A percentile compares a stretch with the other conserved stretches of the same genome.
These are phyloP conservation scores for Trichoderma cornu-damae DNA, from an alignment of 2,329 filamentous ascomycete species.

Conservation along the genomic window DNA sequence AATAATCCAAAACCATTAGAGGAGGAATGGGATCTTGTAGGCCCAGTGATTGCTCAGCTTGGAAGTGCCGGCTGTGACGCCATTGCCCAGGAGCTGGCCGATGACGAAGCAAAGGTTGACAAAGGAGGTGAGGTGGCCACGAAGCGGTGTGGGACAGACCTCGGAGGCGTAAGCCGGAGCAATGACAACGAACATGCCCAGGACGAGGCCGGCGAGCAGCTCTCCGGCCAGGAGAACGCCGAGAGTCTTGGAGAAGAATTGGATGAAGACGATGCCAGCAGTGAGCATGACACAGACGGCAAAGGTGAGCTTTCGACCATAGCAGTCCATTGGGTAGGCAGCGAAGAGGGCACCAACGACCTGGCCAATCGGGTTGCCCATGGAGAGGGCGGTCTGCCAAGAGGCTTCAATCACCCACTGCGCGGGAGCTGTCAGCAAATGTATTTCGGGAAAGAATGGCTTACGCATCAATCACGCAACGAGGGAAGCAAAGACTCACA, in stretches of 20 bases:
- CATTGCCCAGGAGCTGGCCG: constrained; percentile 34
- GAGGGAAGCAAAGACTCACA: constrained; percentile 14
- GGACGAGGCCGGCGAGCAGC: constrained; percentile 41
- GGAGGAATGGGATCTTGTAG: constrained; percentile 42
- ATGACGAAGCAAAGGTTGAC: constrained; percentile 42
- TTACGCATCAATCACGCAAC: accelerated
- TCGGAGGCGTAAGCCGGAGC: constrained; percentile 43
- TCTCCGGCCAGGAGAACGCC: constrained; percentile 41
- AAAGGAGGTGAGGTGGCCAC: constrained; percentile 39
- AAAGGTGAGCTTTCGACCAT: constrained; percentile 44
- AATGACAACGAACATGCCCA: constrained; percentile 41
- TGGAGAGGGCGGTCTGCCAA: constrained; percentile 45
- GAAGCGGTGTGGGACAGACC: constrained; percentile 38
- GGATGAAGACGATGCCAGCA: constrained; percentile 29
- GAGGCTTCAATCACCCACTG: constrained; percentile 37
- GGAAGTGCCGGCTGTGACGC: constrained; percentile 21
- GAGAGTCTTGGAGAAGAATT: constrained; percentile 33
- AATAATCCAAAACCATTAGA: constrained; percentile 5
- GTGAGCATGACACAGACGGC: constrained; percentile 40
- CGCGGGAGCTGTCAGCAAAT: neutral
- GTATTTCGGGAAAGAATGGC: neutral
- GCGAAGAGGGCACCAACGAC: constrained; percentile 50
- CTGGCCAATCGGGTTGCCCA: constrained; percentile 54
- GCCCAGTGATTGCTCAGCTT: constrained; percentile 47
- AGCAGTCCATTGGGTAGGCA: constrained; percentile 39